Evolutionary conservation across 371 early-diverging fungal species (phyloP), one percentile per base, ranked within the genome.

Genomic region (Rhizoclosmatium hyalinum): DNA sequence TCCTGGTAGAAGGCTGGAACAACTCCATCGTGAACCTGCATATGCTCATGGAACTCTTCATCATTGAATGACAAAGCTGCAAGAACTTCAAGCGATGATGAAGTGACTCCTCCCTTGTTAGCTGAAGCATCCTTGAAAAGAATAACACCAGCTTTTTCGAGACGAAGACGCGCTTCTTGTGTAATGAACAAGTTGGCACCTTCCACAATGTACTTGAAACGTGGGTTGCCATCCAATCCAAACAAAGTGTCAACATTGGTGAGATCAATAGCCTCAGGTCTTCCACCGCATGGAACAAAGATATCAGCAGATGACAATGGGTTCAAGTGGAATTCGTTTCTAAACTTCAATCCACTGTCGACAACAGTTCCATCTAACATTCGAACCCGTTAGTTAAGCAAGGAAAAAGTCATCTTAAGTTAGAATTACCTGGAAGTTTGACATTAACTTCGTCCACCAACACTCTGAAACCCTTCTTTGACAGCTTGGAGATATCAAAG

Each of bases 161-260:
- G 88, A 41, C 94, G 92, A 53, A 98, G 90, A 83, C 98, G 96
- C 4, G 98, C 98, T 80, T 98, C 98, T 75, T 86, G 98, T 2
- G 98, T 98, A 74, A 98, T 95, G 93, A 98, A 98, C 79, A 98
- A 83, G 85, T 98, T 98, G 82, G 98, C 98, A 75, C 98, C 98
- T 85, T 98, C 98, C 57, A 98, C 97, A 82, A 98, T 92, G 86
- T 96, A 98, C 89, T 98, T 97, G 93, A 94, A 98, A 21, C 95
- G 88, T 17, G 98, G 92, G 56, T 88, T 83, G 68, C 95, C 94
- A 75, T 95, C 92, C 46, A 83, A 82, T 61, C 90, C 91, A 68
- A 97, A 84, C 53, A 98, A 84, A 50, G 80, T 63, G 61, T 89
- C 82, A 21, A 98, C 95, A 79, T 98, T 98, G 84, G 89, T 90